Conservation (phyloP, 495 filamentous ascomycete species). For the Aspergillus cavernicola region DNA sequence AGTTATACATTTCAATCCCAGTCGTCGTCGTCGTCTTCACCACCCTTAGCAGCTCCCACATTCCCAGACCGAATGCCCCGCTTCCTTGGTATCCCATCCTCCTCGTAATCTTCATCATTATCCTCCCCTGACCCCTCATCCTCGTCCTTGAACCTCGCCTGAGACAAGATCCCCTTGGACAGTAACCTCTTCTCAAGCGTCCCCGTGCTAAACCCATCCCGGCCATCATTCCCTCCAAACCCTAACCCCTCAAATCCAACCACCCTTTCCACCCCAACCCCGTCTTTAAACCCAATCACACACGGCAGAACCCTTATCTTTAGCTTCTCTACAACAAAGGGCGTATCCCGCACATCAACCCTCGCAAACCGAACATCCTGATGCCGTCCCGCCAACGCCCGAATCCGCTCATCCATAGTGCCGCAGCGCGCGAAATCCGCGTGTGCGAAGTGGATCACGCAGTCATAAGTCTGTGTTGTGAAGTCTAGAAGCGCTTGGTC, state of each 20-base stretch:
- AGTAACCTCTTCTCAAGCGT: constrained; percentile 64
- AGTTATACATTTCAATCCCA: constrained; percentile 53
- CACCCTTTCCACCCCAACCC: constrained; percentile 61
- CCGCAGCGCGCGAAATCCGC: constrained; percentile 68
- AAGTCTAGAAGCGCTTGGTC: constrained; percentile 68
- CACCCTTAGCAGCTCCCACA: constrained; percentile 7
- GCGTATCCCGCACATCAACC: constrained; percentile 68
- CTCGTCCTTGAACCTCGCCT: constrained; percentile 47
- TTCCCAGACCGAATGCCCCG: constrained; percentile 51
- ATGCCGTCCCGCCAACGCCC: constrained; percentile 59
- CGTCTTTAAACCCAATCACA: constrained; percentile 70
- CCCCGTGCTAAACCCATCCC: constrained; percentile 57
- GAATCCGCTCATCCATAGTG: constrained; percentile 64
- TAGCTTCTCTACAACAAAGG: constrained; percentile 68
- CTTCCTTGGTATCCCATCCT: constrained; percentile 36
- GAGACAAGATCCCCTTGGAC: constrained; percentile 53
- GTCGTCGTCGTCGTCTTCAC: constrained; percentile 54
- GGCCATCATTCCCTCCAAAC: constrained; percentile 48
- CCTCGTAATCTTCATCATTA: constrained; percentile 30
- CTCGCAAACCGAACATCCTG: constrained; percentile 65
- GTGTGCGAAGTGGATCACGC: constrained; percentile 74
- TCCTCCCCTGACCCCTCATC: constrained; percentile 31
- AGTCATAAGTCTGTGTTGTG: constrained; percentile 60
- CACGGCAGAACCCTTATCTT: constrained; percentile 70
- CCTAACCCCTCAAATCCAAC: constrained; percentile 73